These are phyloP conservation scores for Asterophora lycoperdoides DNA, from an alignment of 768 basidiomycete genomes.

Conservation along the genomic window DNA sequence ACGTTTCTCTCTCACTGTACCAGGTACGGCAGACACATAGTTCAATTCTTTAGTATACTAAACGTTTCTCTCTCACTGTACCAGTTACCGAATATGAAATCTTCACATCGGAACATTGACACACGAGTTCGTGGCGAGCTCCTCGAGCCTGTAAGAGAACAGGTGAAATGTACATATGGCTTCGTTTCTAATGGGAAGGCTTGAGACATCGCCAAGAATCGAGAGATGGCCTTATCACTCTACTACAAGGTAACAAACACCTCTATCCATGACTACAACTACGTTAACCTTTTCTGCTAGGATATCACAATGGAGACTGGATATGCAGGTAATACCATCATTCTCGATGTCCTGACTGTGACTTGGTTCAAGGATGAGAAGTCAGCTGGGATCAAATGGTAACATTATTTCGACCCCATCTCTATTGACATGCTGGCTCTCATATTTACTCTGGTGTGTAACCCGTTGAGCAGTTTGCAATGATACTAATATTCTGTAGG, in stretches of 20 bases:
- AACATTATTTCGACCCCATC: conserved; percentile 12
- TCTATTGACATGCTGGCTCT: conserved; percentile 10
- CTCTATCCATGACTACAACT: not conserved
- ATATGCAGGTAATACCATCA: conserved; percentile 4
- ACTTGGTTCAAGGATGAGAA: conserved; percentile 9
- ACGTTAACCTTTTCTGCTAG: not conserved
- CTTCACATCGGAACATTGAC: too few species aligned
- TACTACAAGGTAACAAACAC: conserved; percentile 2
- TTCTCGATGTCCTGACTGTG: conserved; percentile 1
- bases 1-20: too few species aligned
- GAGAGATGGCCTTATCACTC: not conserved
- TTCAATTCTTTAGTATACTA: too few species aligned
- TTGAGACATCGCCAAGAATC: not conserved
- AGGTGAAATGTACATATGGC: not conserved
- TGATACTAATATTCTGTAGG: not conserved
- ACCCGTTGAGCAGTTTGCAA: too few species aligned
- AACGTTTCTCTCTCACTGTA: too few species aligned
- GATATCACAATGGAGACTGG: not conserved
- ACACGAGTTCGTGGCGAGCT: not conserved
- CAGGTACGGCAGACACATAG: too few species aligned
- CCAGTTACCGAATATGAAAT: too few species aligned
- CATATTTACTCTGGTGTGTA: not conserved
- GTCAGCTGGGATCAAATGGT: conserved; percentile 1
- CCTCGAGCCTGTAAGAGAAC: not conserved
- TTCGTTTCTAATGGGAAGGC: not conserved